phyloP scores from a whole-genome alignment of 2,329 filamentous ascomycete genomes.

The Botrytis pseudocinerea region DNA sequence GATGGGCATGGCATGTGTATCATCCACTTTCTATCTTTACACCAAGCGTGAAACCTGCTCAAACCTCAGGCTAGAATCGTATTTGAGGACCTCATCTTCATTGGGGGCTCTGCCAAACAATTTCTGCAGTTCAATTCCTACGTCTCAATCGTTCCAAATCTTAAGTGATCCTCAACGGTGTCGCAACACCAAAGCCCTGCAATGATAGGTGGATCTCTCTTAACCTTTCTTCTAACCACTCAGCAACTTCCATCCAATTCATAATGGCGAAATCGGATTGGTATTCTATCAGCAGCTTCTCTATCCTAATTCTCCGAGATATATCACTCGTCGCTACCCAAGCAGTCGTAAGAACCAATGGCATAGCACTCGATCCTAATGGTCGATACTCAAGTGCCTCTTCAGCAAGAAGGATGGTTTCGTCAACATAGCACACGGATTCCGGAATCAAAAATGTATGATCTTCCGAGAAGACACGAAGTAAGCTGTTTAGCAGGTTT shows the following conservation, averaged over 20 bases:
- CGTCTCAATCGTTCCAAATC: background rate
- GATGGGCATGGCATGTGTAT: no score
- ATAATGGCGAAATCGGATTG: conserved; percentile 3
- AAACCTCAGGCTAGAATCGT: background rate
- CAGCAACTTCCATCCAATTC: conserved; percentile 7
- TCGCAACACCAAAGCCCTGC: background rate
- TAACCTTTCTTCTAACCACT: background rate
- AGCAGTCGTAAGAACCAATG: background rate
- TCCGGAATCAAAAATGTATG: background rate
- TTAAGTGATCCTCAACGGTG: background rate
- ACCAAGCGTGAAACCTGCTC: fast-evolving
- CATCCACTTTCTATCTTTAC: background rate
- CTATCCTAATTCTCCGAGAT: background rate
- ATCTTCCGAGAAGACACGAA: background rate
- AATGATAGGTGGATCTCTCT: background rate
- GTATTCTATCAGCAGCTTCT: background rate
- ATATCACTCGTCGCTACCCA: background rate
- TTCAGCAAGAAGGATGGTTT: background rate
- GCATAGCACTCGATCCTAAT: background rate
- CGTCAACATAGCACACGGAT: background rate
- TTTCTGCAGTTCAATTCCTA: background rate
- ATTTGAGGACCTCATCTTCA: background rate
- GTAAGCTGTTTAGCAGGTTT: background rate
- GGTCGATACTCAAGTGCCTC: background rate
- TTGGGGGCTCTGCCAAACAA: no score